Conservation (phyloP, 1,284 basidiomycete species). For the Sporisorium exsertum region DNA sequence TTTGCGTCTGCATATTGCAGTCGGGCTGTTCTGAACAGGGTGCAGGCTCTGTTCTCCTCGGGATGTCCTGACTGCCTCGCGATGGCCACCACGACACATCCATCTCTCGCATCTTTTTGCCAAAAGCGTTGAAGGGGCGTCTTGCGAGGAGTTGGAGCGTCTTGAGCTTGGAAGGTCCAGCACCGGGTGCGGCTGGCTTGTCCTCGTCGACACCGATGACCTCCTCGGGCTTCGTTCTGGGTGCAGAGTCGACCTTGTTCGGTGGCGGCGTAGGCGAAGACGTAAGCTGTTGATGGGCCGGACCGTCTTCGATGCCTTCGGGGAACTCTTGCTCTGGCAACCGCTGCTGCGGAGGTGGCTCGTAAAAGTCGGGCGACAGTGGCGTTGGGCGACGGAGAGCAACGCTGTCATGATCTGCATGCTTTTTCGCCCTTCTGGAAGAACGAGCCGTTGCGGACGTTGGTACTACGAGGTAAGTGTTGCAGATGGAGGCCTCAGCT, state of each 20-base stretch:
- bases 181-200: neutral
- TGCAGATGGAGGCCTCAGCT: neutral
- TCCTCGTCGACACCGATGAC: neutral
- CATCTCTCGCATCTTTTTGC: conserved; percentile 35
- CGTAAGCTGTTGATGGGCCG: neutral
- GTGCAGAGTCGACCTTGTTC: neutral
- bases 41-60: neutral
- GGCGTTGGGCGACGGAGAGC: neutral
- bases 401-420: neutral
- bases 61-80: conserved; percentile 13
- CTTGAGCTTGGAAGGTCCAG: conserved; percentile 25
- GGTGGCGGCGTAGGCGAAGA: neutral
- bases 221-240: neutral
- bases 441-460: neutral
- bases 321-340: neutral
- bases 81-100: conserved; percentile 32
- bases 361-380: conserved; percentile 23
- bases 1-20: neutral
- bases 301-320: neutral
- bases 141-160: conserved; percentile 34
- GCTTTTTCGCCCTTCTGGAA: neutral
- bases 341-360: conserved; percentile 5
- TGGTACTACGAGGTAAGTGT: neutral
- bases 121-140: conserved; percentile 34
- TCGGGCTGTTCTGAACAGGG: neutral